phyloP scores from a whole-genome alignment of 345 rosid genomes.

The Sonneratia caseolaris region DNA sequence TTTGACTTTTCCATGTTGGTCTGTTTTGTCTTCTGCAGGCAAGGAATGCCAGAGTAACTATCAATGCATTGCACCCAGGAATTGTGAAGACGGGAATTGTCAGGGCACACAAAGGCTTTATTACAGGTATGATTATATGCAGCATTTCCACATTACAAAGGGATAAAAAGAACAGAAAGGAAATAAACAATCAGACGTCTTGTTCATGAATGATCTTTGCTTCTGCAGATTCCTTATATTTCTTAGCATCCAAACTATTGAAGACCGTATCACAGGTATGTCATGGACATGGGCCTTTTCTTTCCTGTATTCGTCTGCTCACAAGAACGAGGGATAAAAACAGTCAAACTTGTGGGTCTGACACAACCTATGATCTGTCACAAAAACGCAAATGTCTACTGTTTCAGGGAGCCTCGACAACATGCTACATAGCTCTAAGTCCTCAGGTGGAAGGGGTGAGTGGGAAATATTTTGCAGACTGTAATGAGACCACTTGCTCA shows the following conservation, averaged over 20 bases:
- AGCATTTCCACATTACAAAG: background rate
- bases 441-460: slow-evolving; percentile 41
- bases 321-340: background rate
- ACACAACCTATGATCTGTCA: too few species aligned
- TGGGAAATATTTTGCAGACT: slow-evolving; percentile 84
- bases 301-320: background rate
- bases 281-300: slow-evolving; percentile 3
- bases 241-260: slow-evolving; percentile 80
- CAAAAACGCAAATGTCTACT: background rate
- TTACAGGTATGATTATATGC: slow-evolving; percentile 45
- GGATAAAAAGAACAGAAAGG: background rate
- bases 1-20: background rate
- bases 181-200: background rate
- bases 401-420: slow-evolving; percentile 85
- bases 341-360: background rate
- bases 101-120: slow-evolving; percentile 67
- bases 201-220: background rate
- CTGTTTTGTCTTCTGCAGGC: slow-evolving; percentile 32
- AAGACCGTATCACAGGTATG: slow-evolving; percentile 69
- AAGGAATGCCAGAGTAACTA: slow-evolving; percentile 65
- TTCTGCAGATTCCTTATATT: slow-evolving; percentile 77
- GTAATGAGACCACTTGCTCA: slow-evolving; percentile 69
- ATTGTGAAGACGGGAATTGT: slow-evolving; percentile 88
- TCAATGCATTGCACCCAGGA: slow-evolving; percentile 92
- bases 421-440: slow-evolving; percentile 83